Evolutionary conservation across 768 basidiomycete genomes (phyloP).

Genomic region (Trametes sanguinea): DNA sequence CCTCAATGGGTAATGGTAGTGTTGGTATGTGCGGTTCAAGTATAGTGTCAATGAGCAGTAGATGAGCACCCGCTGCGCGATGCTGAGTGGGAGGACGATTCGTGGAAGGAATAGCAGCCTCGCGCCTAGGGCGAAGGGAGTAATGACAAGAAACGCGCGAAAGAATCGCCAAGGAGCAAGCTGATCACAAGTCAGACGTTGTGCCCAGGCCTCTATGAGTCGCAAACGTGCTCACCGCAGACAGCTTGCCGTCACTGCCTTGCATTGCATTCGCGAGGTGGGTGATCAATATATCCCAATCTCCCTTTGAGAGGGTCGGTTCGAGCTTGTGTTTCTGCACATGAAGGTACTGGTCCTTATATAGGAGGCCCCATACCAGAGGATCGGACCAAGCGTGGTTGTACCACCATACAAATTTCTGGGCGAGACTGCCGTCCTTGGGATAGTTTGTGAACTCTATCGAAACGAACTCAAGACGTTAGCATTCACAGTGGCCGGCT

Average conservation of each 20-base stretch:
- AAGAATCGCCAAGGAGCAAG: neutral
- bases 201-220: neutral
- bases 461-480: neutral
- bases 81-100: neutral
- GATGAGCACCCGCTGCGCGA: neutral
- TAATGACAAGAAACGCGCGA: neutral
- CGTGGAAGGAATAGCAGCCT: neutral
- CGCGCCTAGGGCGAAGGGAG: neutral
- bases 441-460: neutral
- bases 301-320: neutral
- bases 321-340: neutral
- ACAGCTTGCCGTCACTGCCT: neutral
- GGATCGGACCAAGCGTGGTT: constrained; percentile 3
- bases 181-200: neutral
- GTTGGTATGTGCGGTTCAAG: neutral
- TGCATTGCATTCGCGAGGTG: neutral
- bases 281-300: neutral
- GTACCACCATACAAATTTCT: neutral
- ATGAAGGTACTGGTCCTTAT: neutral
- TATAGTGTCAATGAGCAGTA: neutral
- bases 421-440: neutral
- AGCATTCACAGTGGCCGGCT: too few species aligned
- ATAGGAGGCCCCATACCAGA: neutral
- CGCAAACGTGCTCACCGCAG: neutral
- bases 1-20: neutral